Evolutionary conservation across 1,284 basidiomycete genomes (phyloP), one percentile per base, ranked within the genome.

Genomic region (Thelephora terrestris): DNA sequence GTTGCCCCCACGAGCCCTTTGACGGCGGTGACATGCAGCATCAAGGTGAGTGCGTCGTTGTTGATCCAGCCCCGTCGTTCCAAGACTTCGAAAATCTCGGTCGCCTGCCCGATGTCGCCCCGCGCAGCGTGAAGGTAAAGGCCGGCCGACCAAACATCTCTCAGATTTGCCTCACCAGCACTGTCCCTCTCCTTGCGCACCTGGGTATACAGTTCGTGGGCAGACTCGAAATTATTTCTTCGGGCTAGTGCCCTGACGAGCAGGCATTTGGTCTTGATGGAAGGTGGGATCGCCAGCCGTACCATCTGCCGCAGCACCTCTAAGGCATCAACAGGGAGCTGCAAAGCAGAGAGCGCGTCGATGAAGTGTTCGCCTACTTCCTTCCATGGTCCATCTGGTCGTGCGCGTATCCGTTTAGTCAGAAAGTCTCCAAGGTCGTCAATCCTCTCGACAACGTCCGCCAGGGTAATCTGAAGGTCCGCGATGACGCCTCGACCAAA

Each of bases 21-120:
- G 37, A 69, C 61, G 4, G 80, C 79, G 57, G 78, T 71, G 0
- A 73, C 69, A 49, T 78, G 75, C 59, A 88, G 66, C 24, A 79
- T 58, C 58, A 73, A 66, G 20, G 65, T 66, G 39, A 66, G 66
- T 46, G 73, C 70, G 17, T 58, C 51, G 2, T 56, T 43, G 2
- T 57, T 51, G 24, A 64, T 61, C 53, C 59, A 58, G 3, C 61
- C 55, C 21, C 57, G 57, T 14, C 63, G 57, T 7, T 55, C 49
- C 35, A 81, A 61, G 5, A 55, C 55, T 35, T 64, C 53, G 54
- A 71, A 81, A 54, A 67, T 71, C 21, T 64, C 55, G 47, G 78
- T 63, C 0, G 77, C 71, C 10, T 63, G 63, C 14, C 53, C 55
- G 14, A 62, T 52, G 49, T 81, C 67, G 23, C 81, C 82, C 53